These are phyloP conservation scores for Boletellus ananas DNA, from an alignment of 768 basidiomycete species.

Conservation along the genomic window DNA sequence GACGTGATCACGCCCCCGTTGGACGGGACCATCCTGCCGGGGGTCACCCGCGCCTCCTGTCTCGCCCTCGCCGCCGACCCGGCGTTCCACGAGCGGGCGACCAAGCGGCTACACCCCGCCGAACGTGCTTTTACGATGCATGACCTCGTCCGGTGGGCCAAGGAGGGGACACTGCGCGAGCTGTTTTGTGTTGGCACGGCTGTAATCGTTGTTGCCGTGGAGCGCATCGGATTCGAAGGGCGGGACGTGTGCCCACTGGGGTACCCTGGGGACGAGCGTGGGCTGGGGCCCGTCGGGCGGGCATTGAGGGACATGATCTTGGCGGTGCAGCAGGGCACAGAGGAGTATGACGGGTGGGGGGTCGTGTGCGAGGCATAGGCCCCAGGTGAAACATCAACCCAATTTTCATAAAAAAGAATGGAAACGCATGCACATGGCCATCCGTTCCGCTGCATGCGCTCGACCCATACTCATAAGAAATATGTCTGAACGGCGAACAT, in stretches of 20 bases:
- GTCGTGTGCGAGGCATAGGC: slow-evolving; percentile 30
- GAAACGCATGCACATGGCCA: no score
- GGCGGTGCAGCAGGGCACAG: slow-evolving; percentile 69
- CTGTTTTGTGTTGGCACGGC: slow-evolving; percentile 85
- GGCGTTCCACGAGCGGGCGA: slow-evolving; percentile 30
- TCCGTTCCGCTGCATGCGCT: no score
- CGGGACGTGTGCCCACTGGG: slow-evolving; percentile 61
- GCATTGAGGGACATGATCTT: slow-evolving; percentile 70
- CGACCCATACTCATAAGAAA: no score
- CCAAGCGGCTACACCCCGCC: slow-evolving; percentile 37
- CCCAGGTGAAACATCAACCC: neutral
- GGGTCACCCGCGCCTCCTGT: slow-evolving; percentile 86
- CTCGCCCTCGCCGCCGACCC: slow-evolving; percentile 69
- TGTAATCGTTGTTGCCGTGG: slow-evolving; percentile 67
- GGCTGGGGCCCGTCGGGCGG: slow-evolving; percentile 56
- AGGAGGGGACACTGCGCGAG: slow-evolving; percentile 69
- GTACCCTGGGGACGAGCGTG: slow-evolving; percentile 35
- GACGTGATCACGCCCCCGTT: slow-evolving; percentile 88
- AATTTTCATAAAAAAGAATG: no score
- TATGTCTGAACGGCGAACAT: no score
- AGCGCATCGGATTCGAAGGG: slow-evolving; percentile 70
- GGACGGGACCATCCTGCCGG: slow-evolving; percentile 89
- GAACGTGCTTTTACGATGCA: slow-evolving; percentile 58
- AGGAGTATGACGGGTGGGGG: slow-evolving; percentile 63
- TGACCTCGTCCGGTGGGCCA: slow-evolving; percentile 52